These are phyloP conservation scores for Ascochyta pisi DNA, from an alignment of 2,329 filamentous ascomycete species.

Conservation along the genomic window DNA sequence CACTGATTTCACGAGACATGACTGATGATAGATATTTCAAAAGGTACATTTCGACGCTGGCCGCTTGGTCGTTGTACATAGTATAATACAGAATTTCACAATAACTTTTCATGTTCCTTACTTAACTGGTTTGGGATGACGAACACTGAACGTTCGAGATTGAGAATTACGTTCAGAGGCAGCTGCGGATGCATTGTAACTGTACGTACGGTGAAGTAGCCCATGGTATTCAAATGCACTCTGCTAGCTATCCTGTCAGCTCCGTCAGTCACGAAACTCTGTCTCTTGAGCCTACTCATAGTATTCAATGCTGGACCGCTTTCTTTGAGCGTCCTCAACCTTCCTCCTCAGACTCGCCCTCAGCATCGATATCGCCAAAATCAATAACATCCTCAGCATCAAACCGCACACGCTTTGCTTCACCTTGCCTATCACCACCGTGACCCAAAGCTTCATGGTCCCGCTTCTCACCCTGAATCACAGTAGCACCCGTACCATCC, in stretches of 20 bases:
- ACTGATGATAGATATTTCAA: not conserved
- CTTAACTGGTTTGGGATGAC: no score
- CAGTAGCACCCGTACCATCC: not conserved
- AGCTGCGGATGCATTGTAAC: no score
- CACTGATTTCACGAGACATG: conserved; percentile 3
- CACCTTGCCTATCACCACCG: not conserved
- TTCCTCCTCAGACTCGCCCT: conserved; percentile 18
- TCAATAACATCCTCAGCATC: not conserved
- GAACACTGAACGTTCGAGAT: no score
- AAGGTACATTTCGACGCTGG: not conserved
- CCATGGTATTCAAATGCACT: no score
- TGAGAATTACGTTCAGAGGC: no score
- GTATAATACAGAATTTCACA: not conserved
- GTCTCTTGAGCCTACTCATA: not conserved
- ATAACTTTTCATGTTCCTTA: not conserved
- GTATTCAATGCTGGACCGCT: not conserved
- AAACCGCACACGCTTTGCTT: conserved; percentile 4
- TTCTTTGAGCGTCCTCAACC: not conserved
- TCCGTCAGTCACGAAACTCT: no score
- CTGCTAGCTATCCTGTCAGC: no score
- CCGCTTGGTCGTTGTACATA: conserved; percentile 1
- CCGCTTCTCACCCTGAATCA: not conserved
- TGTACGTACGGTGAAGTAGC: no score
- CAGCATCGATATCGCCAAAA: conserved; percentile 5
- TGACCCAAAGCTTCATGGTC: not conserved